Conservation (phyloP, 768 basidiomycete species). For the Baorangia bicolor region DNA sequence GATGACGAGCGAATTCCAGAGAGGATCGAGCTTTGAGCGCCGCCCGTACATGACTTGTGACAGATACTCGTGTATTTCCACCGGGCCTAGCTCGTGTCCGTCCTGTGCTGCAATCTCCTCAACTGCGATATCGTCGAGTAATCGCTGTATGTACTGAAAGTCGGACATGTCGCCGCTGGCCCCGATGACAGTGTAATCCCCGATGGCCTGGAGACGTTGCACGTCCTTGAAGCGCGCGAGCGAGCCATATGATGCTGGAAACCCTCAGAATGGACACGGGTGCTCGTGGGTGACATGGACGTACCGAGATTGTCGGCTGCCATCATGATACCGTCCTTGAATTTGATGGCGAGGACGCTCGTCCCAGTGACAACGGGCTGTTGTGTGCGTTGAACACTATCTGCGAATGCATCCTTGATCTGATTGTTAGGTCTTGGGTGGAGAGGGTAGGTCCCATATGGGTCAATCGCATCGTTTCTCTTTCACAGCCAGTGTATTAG, state of each 20-base stretch:
- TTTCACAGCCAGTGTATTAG: conserved; percentile 26
- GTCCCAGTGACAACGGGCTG: conserved; percentile 97
- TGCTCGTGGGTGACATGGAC: conserved; percentile 18
- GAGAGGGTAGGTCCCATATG: conserved; percentile 75
- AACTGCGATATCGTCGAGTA: conserved; percentile 74
- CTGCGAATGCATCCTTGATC: conserved; percentile 55
- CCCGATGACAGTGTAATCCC: conserved; percentile 81
- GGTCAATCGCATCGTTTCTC: conserved; percentile 76
- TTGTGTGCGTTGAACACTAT: conserved; percentile 78
- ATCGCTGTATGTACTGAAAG: conserved; percentile 86
- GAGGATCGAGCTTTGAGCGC: conserved; percentile 84
- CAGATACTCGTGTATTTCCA: conserved; percentile 91
- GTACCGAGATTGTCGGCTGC: conserved; percentile 95
- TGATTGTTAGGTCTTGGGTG: conserved; percentile 53
- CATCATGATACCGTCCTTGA: conserved; percentile 96
- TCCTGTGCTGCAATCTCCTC: conserved; percentile 83
- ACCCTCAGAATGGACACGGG: not conserved
- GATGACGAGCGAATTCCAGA: conserved; percentile 94
- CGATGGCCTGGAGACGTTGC: conserved; percentile 82
- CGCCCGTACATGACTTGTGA: conserved; percentile 88
- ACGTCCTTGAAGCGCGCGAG: conserved; percentile 96
- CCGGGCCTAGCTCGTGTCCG: conserved; percentile 79
- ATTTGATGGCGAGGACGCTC: conserved; percentile 92
- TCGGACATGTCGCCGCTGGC: conserved; percentile 98
- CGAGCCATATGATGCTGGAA: conserved; percentile 89